A percentile compares a stretch with the other conserved stretches of the same genome.
phyloP scores from a whole-genome alignment of 192 early-diverging fungal species.

The Dissophora ornata region DNA sequence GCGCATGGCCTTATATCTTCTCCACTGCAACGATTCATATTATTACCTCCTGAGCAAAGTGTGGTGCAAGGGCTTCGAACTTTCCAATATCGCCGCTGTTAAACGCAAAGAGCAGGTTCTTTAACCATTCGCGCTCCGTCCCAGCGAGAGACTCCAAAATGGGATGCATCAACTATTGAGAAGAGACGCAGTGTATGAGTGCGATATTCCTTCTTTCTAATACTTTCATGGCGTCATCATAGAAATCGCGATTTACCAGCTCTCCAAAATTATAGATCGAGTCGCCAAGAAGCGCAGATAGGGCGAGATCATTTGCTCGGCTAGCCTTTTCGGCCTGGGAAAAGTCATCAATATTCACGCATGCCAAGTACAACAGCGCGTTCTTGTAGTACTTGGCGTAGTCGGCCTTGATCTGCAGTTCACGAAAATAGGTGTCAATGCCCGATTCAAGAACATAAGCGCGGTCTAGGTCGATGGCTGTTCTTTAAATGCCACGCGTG shows the following conservation, averaged over 20 bases:
- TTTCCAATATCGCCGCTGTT: conserved; percentile 94
- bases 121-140: conserved; percentile 89
- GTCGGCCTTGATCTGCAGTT: conserved; percentile 80
- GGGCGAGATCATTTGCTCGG: conserved; percentile 90
- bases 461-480: background rate
- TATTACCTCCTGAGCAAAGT: conserved; percentile 40
- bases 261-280: conserved; percentile 99
- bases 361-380: conserved; percentile 93
- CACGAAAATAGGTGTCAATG: conserved; percentile 2
- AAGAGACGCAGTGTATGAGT: no score
- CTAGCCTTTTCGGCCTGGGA: conserved; percentile 80
- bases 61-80: conserved; percentile 81
- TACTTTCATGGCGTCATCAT: background rate
- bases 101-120: conserved; percentile 87
- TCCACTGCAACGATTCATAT: background rate
- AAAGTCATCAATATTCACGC: conserved; percentile 87
- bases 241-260: conserved; percentile 68
- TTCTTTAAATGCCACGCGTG: no score
- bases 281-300: conserved; percentile 93
- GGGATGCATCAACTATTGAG: conserved; percentile 83
- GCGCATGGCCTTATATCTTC: no score
- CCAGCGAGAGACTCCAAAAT: conserved; percentile 81
- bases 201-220: background rate
- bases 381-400: conserved; percentile 97
- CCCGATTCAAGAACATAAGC: background rate